These are phyloP conservation scores for Globisporangium emineosum DNA, from an alignment of 352 stramenopile species.

Conservation along the genomic window DNA sequence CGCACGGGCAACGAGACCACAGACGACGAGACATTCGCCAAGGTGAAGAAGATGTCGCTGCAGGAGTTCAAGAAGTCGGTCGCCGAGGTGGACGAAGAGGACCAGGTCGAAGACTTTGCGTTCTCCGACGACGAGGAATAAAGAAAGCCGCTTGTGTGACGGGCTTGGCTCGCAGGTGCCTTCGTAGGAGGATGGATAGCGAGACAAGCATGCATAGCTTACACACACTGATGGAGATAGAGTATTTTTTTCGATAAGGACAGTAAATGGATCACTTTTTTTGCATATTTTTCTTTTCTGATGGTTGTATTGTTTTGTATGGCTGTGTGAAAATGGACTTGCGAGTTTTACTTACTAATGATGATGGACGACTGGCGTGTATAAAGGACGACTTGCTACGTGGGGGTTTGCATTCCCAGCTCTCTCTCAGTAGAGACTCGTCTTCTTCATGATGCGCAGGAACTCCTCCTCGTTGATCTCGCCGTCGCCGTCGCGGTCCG, in stretches of 20 bases:
- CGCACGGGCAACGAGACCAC: conserved; percentile 33
- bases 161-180: no score
- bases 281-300: conserved; percentile 6
- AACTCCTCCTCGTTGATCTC: conserved; percentile 97
- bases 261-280: conserved; percentile 8
- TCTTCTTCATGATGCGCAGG: conserved; percentile 97
- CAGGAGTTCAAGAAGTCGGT: conserved; percentile 80
- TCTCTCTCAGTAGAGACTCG: conserved; percentile 67
- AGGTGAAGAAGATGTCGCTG: conserved; percentile 84
- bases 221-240: conserved; percentile 6
- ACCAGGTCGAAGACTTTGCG: conserved; percentile 76
- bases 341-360: not conserved
- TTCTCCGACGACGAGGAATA: conserved; percentile 76
- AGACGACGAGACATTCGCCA: conserved; percentile 62
- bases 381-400: not conserved
- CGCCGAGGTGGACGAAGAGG: conserved; percentile 59
- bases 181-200: no score
- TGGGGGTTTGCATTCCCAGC: not conserved
- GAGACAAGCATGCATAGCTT: no score
- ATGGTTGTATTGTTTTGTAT: not conserved
- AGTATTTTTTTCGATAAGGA: conserved; percentile 15
- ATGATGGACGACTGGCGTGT: not conserved
- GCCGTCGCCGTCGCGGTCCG: conserved; percentile 93
- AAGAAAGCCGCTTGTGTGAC: no score
- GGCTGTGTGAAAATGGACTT: not conserved